phyloP scores from a whole-genome alignment of 257 asterid genomes.

The Fraxinus anomala region DNA sequence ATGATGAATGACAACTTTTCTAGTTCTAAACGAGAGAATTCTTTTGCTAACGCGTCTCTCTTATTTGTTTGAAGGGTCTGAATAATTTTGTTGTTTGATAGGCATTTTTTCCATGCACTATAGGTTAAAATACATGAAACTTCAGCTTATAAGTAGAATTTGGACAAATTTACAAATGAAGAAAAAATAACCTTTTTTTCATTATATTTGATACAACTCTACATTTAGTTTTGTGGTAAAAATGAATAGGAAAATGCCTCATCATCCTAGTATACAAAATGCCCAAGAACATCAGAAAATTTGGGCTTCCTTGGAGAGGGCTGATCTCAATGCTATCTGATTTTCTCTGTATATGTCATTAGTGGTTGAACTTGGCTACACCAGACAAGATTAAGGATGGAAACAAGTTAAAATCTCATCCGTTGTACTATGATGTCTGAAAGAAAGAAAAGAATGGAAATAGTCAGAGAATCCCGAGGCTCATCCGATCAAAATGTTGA shows the following conservation, averaged over 20 bases:
- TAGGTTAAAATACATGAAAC: background rate
- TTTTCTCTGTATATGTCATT: constrained; percentile 14
- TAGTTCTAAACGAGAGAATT: too few relatives aligned
- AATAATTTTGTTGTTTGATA: too few relatives aligned
- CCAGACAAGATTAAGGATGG: background rate
- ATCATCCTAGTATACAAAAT: constrained; percentile 52
- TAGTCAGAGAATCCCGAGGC: background rate
- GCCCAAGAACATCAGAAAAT: constrained; percentile 49
- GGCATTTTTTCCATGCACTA: background rate
- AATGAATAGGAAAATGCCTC: constrained; percentile 45
- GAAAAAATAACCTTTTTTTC: constrained; percentile 6
- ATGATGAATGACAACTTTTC: too few relatives aligned
- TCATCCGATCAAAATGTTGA: constrained; percentile 52
- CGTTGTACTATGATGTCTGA: background rate
- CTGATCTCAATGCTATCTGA: constrained; percentile 46
- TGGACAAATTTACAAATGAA: background rate
- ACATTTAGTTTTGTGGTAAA: constrained; percentile 27
- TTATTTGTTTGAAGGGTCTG: too few relatives aligned
- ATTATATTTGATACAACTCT: constrained; percentile 30
- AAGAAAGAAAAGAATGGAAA: too few relatives aligned
- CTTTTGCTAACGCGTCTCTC: too few relatives aligned
- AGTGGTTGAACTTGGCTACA: background rate
- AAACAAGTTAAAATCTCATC: background rate
- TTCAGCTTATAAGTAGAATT: background rate
- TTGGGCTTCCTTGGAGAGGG: constrained; percentile 69